Base-by-base conservation (phyloP, 2,329 filamentous ascomycete genomes). In the Colletotrichum lini region DNA sequence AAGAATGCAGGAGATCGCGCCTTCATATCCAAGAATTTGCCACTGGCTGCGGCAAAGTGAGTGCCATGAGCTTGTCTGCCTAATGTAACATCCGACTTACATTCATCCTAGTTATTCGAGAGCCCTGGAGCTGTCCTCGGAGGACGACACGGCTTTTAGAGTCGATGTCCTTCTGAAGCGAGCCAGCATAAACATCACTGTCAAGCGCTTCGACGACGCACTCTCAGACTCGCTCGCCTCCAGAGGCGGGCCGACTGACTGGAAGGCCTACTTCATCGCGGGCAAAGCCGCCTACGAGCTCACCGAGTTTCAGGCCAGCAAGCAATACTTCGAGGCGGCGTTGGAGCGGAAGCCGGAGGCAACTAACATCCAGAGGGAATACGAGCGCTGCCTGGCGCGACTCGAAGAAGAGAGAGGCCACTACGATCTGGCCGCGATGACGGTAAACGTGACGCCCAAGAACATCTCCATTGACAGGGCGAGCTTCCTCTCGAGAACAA, bases 271-370 rank as follows among this genome's bases (percentile, higher is more conserved):
- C 72, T 77, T 77, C 61, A 78, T 77, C 9, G 81, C 80, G 1
- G 80, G 79, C 1, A 77, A 76, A 10, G 80, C 80, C 2, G 75
- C 79, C 4, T 82, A 82, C 67, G 79, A 77, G 4, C 77, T 83
- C 0, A 76, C 79, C 50, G 72, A 79, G 26, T 82, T 80, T 72
- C 10, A 56, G 5, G 35, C 61, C 0, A 75, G 75, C 70, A 75
- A 75, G 40, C 7, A 67, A 9, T 65, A 78, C 58, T 76, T 80
- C 0, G 75, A 76, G 13, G 66, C 67, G 1, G 79, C 79, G 0
- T 71, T 80, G 2, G 61, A 70, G 7, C 65, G 76, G 7, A 76
- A 78, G 38, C 54, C 75, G 0, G 69, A 63, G 0, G 74, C 73
- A 1, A 7, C 69, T 0, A 73, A 70, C 15, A 67, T 80, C 16